Conservation (phyloP, 1,284 basidiomycete genomes). For the Phenoliferia sp. region DNA sequence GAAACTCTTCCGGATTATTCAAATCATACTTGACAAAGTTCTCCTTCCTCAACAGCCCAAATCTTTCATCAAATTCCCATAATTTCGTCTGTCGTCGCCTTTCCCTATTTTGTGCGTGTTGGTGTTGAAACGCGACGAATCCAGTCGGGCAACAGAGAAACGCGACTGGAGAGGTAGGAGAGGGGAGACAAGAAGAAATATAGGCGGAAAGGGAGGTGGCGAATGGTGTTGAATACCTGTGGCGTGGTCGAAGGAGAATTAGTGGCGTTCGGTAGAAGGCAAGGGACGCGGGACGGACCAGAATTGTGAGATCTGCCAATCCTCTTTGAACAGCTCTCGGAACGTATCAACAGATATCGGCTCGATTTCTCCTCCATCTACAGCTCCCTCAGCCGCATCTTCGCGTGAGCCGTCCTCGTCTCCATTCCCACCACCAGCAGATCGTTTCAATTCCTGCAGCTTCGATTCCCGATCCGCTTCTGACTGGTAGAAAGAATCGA, state of each 20-base stretch:
- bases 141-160: slow-evolving; percentile 43
- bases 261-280: too few species aligned
- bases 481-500: slow-evolving; percentile 33
- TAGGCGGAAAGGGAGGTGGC: slow-evolving; percentile 27
- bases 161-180: slow-evolving; percentile 28
- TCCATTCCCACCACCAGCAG: too few species aligned
- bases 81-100: slow-evolving; percentile 28
- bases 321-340: slow-evolving; percentile 37
- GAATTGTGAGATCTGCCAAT: slow-evolving; percentile 32
- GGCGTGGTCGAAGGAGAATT: background rate
- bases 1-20: slow-evolving; percentile 35
- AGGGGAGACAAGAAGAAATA: slow-evolving; percentile 19
- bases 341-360: slow-evolving; percentile 36
- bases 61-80: slow-evolving; percentile 39
- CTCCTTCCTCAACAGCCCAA: slow-evolving; percentile 33
- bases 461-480: background rate
- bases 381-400: background rate
- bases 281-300: slow-evolving; percentile 10
- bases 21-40: slow-evolving; percentile 41
- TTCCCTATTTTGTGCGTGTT: slow-evolving; percentile 24
- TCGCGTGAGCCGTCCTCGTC: slow-evolving; percentile 15
- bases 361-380: slow-evolving; percentile 27
- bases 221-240: slow-evolving; percentile 38
- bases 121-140: slow-evolving; percentile 41
- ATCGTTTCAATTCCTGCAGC: background rate